These are phyloP conservation scores for Cryptomeria japonica DNA, from an alignment of 75 land plant species.

Conservation along the genomic window DNA sequence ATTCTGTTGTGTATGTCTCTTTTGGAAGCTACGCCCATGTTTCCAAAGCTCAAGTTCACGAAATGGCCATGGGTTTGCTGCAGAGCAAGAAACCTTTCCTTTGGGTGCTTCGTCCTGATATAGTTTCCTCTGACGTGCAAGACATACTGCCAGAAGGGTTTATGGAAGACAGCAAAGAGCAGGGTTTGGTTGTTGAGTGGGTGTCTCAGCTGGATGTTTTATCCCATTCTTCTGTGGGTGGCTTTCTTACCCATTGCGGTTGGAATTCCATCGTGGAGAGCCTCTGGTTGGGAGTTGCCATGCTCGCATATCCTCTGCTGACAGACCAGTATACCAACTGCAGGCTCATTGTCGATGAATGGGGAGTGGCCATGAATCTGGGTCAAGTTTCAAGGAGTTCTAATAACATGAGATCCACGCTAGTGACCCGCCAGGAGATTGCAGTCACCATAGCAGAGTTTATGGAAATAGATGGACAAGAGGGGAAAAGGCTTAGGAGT, in stretches of 20 bases:
- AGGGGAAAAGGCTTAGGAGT: slow-evolving; percentile 12
- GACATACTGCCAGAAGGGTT: slow-evolving; percentile 44
- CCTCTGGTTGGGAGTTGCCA: slow-evolving; percentile 42
- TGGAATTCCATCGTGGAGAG: slow-evolving; percentile 73
- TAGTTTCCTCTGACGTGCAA: slow-evolving; percentile 24
- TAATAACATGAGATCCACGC: neutral
- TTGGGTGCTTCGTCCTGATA: slow-evolving; percentile 59
- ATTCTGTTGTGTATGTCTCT: slow-evolving; percentile 50
- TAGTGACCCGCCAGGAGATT: slow-evolving; percentile 20
- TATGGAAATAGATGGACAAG: slow-evolving; percentile 16
- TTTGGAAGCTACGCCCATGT: slow-evolving; percentile 53
- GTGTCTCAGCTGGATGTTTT: slow-evolving; percentile 43
- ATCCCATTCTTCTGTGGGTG: slow-evolving; percentile 45
- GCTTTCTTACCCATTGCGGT: slow-evolving; percentile 62
- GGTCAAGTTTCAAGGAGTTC: neutral
- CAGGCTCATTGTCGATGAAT: slow-evolving; percentile 45
- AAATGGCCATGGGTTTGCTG: slow-evolving; percentile 39
- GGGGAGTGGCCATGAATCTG: slow-evolving; percentile 36
- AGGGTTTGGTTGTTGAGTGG: slow-evolving; percentile 50
- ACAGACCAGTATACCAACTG: slow-evolving; percentile 54
- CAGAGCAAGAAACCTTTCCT: slow-evolving; percentile 36
- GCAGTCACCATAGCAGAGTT: slow-evolving; percentile 16
- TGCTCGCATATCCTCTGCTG: slow-evolving; percentile 48
- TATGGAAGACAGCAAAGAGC: slow-evolving; percentile 17
- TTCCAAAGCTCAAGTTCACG: slow-evolving; percentile 22